Conservation (phyloP, 2,329 filamentous ascomycete species). For the Pseudomassariella vexata region DNA sequence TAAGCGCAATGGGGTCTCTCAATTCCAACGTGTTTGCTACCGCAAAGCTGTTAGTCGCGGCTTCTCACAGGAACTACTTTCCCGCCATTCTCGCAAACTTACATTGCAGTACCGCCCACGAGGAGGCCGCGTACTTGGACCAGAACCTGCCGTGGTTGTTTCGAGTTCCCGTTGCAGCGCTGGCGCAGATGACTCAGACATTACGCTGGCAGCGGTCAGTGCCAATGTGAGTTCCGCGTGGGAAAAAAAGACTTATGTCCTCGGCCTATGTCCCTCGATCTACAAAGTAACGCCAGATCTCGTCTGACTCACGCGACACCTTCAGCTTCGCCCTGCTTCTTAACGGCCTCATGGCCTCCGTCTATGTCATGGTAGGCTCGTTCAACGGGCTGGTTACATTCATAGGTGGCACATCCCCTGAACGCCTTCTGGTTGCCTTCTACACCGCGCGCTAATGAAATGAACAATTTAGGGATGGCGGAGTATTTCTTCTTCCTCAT, state of each 20-base stretch:
- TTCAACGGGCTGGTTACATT: constrained; percentile 21
- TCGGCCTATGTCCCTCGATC: no score
- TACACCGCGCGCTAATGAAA: constrained; percentile 3
- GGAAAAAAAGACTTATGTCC: no score
- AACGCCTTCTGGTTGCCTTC: constrained; percentile 7
- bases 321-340: constrained; percentile 17
- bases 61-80: constrained; percentile 22
- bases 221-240: constrained; percentile 12
- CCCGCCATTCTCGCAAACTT: constrained; percentile 19
- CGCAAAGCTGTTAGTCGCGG: constrained; percentile 33
- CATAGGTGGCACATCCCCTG: constrained; percentile 15
- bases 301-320: constrained; percentile 9
- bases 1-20: constrained; percentile 34
- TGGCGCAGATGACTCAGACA: constrained; percentile 17
- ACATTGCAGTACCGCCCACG: constrained; percentile 18
- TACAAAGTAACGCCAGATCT: constrained; percentile 4
- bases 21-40: constrained; percentile 38
- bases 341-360: constrained; percentile 16
- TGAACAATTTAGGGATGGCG: constrained; percentile 15
- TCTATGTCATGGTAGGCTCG: constrained; percentile 18
- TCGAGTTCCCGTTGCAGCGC: constrained; percentile 11
- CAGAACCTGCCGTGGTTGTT: constrained; percentile 12
- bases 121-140: constrained; percentile 19
- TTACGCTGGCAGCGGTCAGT: constrained; percentile 14
- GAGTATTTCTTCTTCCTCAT: constrained; percentile 19